phyloP scores from a whole-genome alignment of 2,329 filamentous ascomycete species.

The Beauveria pseudobassiana region DNA sequence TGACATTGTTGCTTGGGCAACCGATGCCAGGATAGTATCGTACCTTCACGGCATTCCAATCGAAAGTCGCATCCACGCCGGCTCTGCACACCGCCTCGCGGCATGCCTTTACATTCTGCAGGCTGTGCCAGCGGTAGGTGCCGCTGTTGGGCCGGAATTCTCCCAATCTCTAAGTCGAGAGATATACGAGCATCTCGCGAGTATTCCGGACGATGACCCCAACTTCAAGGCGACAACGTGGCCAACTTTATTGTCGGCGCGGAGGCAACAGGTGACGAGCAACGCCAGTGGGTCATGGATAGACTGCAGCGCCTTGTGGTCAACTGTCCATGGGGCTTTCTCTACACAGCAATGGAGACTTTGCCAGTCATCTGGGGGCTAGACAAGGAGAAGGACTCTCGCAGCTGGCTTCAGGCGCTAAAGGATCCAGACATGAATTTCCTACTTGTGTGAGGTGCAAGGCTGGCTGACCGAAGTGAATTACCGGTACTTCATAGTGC shows the following conservation, averaged over 20 bases:
- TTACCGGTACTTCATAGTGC: background rate
- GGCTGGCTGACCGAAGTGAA: background rate
- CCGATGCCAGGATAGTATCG: conserved; percentile 26
- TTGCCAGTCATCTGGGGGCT: conserved; percentile 36
- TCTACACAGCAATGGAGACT: conserved; percentile 39
- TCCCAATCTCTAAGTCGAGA: conserved; percentile 33
- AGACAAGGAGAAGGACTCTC: conserved; percentile 23
- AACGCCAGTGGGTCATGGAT: conserved; percentile 41
- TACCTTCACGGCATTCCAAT: conserved; percentile 27
- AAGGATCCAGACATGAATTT: conserved; percentile 35
- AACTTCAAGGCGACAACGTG: conserved; percentile 50
- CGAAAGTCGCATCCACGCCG: conserved; percentile 32
- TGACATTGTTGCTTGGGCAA: conserved; percentile 35
- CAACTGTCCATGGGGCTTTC: conserved; percentile 41
- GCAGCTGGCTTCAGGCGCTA: conserved; percentile 37
- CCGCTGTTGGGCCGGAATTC: conserved; percentile 21
- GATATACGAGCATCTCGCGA: conserved; percentile 38
- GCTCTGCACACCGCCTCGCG: conserved; percentile 34
- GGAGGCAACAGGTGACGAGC: conserved; percentile 34
- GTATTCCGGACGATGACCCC: conserved; percentile 39
- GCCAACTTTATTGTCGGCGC: conserved; percentile 49
- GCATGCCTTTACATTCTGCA: conserved; percentile 40
- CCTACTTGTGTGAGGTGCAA: conserved; percentile 31
- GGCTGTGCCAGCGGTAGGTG: conserved; percentile 25
- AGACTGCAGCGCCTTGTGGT: conserved; percentile 33